phyloP scores from a whole-genome alignment of 768 basidiomycete genomes.

The Tephrocybe sp. region DNA sequence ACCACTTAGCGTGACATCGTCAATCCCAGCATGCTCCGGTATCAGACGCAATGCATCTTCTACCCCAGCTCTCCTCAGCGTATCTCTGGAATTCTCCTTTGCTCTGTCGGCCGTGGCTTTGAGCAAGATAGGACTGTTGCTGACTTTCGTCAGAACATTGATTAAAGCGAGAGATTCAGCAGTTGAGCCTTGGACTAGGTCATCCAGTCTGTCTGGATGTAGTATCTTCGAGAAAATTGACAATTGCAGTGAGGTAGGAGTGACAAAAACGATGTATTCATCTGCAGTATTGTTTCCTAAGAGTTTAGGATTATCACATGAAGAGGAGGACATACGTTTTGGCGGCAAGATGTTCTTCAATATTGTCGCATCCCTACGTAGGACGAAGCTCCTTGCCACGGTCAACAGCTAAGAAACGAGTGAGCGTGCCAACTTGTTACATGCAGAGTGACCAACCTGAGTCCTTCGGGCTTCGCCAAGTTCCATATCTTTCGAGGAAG shows the following conservation, averaged over 20 bases:
- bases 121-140: conserved; percentile 86
- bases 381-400: conserved; percentile 84
- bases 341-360: conserved; percentile 85
- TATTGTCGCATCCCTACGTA: conserved; percentile 83
- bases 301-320: background rate
- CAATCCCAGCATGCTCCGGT: conserved; percentile 55
- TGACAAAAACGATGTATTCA: conserved; percentile 98
- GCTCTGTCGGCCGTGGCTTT: conserved; percentile 74
- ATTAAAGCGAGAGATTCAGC: conserved; percentile 81
- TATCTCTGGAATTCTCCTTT: conserved; percentile 36
- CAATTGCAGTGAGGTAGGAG: conserved; percentile 81
- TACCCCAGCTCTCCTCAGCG: conserved; percentile 46
- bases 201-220: conserved; percentile 63
- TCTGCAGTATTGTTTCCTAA: conserved; percentile 40
- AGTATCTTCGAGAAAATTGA: conserved; percentile 78
- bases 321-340: conserved; percentile 58
- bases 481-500: conserved; percentile 68
- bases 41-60: conserved; percentile 60
- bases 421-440: background rate
- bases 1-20: conserved; percentile 84
- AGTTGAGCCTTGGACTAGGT: conserved; percentile 66
- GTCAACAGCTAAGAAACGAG: conserved; percentile 51
- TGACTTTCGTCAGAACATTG: conserved; percentile 81
- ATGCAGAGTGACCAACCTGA: conserved; percentile 47
- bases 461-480: conserved; percentile 72